Base-by-base conservation (phyloP, 306 rosid species). In the Castanea sativa region DNA sequence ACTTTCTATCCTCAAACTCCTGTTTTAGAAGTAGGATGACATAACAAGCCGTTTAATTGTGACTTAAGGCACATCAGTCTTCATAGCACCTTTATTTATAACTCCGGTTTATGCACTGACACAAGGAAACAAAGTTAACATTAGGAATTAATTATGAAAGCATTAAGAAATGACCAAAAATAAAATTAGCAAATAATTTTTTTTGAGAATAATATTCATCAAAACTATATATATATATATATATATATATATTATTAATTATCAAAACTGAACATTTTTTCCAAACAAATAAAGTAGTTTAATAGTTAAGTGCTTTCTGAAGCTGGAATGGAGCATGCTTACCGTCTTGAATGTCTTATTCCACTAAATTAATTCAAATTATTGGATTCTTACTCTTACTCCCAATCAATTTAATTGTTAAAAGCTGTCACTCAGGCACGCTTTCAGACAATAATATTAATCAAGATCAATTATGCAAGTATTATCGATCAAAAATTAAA, bases 61-160 rank as follows among this genome's bases (percentile, higher is more conserved):
- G 69, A 81, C 77, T 76, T 82, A 78, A 77, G 55, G 60, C 77
- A 63, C 68, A 49, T 23, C 52, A 69, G 18, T 13, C 67, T 45
- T 53, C 75, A 75, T 25, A 67, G 63, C 57, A 76, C 21, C 18
- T 12, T 58, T 20, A 58, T 6, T 57, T 33, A 25, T 69, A 76
- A 13, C 71, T 53, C 78, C 45, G 0, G 30, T 53, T 38, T 4
- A 72, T 60, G 78, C 8, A 53, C 61, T 32, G 68, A 52, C 80
- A 33, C 20, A 53, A 45, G 29, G 30, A 69, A 75, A 58, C 20
- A 30, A 53, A 43, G 58, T 14, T 25, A 21, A 21, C 53, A 25
- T 30, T 30, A 65, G 76, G 49, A 51, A 33, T 8, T 11, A 71
- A 71, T 33, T 20, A 73, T 18, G 41, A 18, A 68, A 69, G 60